These are phyloP conservation scores for Xenoacremonium recifei DNA, from an alignment of 2,329 filamentous ascomycete species.

Conservation along the genomic window DNA sequence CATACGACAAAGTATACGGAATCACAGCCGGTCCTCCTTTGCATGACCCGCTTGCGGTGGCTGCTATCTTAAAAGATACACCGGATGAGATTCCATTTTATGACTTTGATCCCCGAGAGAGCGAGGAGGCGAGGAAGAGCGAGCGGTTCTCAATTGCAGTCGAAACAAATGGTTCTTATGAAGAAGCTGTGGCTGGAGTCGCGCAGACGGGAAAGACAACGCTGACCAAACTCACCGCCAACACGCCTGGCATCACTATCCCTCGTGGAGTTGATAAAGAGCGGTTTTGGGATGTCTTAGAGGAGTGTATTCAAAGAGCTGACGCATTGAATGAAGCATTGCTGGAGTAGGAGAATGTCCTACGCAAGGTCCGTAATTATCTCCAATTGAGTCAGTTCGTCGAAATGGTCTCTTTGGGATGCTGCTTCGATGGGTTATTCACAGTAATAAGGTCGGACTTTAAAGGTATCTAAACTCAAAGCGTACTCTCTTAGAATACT, in stretches of 20 bases:
- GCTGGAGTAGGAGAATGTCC: conserved; percentile 1
- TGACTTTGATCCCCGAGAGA: conserved; percentile 46
- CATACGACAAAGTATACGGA: conserved; percentile 76
- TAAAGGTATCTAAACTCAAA: too few relatives aligned
- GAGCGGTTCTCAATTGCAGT: conserved; percentile 72
- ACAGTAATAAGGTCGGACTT: too few relatives aligned
- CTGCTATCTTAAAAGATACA: conserved; percentile 69
- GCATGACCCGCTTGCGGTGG: conserved; percentile 90
- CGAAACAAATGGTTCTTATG: conserved; percentile 69
- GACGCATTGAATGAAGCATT: conserved; percentile 55
- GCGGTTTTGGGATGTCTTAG: conserved; percentile 75
- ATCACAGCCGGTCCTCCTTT: conserved; percentile 81
- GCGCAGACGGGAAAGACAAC: conserved; percentile 68
- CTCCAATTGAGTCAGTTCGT: too few relatives aligned
- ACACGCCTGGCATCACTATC: conserved; percentile 70
- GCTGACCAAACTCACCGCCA: conserved; percentile 55
- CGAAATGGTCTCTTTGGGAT: too few relatives aligned
- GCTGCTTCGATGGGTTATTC: too few relatives aligned
- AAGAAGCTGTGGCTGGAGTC: conserved; percentile 59
- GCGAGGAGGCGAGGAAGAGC: conserved; percentile 34
- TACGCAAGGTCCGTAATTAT: too few relatives aligned
- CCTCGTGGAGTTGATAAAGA: conserved; percentile 70
- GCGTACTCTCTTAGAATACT: conserved; percentile 36
- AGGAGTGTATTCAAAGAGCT: conserved; percentile 68
- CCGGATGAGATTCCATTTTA: conserved; percentile 55